These are phyloP conservation scores for Ophiosphaerella herpotricha DNA, from an alignment of 2,329 filamentous ascomycete genomes.

Conservation along the genomic window DNA sequence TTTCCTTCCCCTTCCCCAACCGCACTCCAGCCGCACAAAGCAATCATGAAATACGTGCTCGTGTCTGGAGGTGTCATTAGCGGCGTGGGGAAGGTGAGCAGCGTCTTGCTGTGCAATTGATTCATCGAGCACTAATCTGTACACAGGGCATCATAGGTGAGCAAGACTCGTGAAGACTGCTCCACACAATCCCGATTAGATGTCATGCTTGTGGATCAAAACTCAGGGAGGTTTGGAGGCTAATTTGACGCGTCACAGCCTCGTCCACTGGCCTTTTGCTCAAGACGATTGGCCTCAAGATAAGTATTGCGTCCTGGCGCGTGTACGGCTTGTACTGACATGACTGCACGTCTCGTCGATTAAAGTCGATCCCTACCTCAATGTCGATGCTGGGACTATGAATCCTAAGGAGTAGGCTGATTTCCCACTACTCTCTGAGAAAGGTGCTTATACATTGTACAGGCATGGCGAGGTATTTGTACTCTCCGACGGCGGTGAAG, in stretches of 20 bases:
- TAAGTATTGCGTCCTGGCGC: slow-evolving; percentile 53
- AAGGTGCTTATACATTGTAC: not conserved
- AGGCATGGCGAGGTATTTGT: slow-evolving; percentile 91
- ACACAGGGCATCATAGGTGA: slow-evolving; percentile 68
- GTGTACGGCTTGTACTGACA: slow-evolving; percentile 37
- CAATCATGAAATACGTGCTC: slow-evolving; percentile 79
- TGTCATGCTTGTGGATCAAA: not conserved
- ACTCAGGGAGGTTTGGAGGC: slow-evolving; percentile 7
- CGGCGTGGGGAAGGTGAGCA: slow-evolving; percentile 54
- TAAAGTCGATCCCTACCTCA: slow-evolving; percentile 76
- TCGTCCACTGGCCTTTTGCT: slow-evolving; percentile 75
- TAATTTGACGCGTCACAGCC: slow-evolving; percentile 54
- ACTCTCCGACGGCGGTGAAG: slow-evolving; percentile 78
- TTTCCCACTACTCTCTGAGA: not conserved
- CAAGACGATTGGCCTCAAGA: slow-evolving; percentile 79
- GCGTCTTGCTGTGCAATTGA: slow-evolving; percentile 13
- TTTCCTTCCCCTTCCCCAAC: slow-evolving; percentile 50
- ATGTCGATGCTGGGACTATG: slow-evolving; percentile 76
- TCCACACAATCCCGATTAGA: slow-evolving; percentile 6
- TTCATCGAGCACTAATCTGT: slow-evolving; percentile 25
- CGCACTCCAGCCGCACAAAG: slow-evolving; percentile 46
- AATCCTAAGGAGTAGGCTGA: slow-evolving; percentile 63
- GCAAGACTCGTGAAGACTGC: not conserved
- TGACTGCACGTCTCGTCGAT: slow-evolving; percentile 63
- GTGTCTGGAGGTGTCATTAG: slow-evolving; percentile 69